Conservation (phyloP, 1,139 yeast species). For the Kodamaea arcana region DNA sequence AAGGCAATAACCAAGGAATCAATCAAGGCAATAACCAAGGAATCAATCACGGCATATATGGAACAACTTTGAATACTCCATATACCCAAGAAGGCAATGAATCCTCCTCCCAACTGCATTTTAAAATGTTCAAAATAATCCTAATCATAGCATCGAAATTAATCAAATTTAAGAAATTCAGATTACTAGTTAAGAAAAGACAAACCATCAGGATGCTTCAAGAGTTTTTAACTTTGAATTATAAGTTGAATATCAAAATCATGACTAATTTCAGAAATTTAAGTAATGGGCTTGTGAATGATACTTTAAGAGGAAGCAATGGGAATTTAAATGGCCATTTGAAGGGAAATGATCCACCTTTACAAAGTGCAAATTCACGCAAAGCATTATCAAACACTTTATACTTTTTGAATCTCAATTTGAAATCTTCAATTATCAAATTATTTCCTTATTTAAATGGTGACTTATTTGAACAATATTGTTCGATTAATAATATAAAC, state of each 20-base stretch:
- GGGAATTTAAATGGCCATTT: conserved; percentile 8
- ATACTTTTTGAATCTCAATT: conserved; percentile 26
- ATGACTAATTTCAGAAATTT: conserved; percentile 31
- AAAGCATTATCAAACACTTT: conserved; percentile 14
- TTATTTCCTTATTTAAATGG: conserved; percentile 38
- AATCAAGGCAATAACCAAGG: too few relatives aligned
- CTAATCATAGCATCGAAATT: conserved; percentile 29
- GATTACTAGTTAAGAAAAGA: conserved; percentile 21
- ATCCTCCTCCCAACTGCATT: conserved; percentile 5
- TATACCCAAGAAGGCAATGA: not conserved
- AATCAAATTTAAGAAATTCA: conserved; percentile 26
- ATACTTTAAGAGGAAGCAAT: conserved; percentile 1
- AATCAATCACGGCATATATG: too few relatives aligned
- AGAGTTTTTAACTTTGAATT: conserved; percentile 33
- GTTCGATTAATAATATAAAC: conserved; percentile 34
- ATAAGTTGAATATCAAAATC: conserved; percentile 35
- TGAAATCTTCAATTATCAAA: conserved; percentile 25
- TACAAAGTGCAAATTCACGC: not conserved
- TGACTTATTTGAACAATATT: conserved; percentile 37
- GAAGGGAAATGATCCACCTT: not conserved
- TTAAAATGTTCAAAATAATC: conserved; percentile 30
- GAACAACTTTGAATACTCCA: too few relatives aligned
- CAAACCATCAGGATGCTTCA: conserved; percentile 23
- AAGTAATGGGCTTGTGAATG: conserved; percentile 8
- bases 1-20: too few relatives aligned